A percentile compares a stretch with the other conserved stretches of the same genome.
These are phyloP conservation scores for Cnidoscolus chayamansa DNA, from an alignment of 441 rosid species.

Conservation along the genomic window DNA sequence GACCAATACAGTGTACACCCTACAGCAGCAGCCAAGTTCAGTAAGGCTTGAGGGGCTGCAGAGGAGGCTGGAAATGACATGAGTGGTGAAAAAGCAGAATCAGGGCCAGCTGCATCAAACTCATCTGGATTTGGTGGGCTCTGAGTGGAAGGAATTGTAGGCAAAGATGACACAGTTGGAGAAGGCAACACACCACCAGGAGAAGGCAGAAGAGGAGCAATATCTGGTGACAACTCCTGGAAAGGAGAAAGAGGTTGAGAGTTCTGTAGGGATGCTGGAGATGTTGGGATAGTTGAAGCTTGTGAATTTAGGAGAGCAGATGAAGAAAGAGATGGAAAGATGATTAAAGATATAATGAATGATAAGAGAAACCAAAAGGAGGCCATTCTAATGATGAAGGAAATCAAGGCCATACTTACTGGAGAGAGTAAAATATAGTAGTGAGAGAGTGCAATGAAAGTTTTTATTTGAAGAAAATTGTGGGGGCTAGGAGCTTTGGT, in stretches of 20 bases:
- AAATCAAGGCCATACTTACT: constrained; percentile 44
- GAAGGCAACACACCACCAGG: constrained; percentile 44
- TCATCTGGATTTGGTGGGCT: constrained; percentile 64
- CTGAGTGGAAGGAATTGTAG: constrained; percentile 71
- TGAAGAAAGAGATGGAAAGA: constrained; percentile 33
- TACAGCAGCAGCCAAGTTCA: constrained; percentile 18
- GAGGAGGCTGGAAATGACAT: constrained; percentile 46
- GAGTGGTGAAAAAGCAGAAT: constrained; percentile 46
- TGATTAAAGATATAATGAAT: constrained; percentile 33
- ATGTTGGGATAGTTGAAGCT: constrained; percentile 31
- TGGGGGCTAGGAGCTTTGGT: constrained; percentile 16
- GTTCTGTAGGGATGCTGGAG: constrained; percentile 31
- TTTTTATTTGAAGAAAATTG: constrained; percentile 1
- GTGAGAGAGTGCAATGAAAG: constrained; percentile 1
- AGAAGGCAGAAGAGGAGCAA: constrained; percentile 76
- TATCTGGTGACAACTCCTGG: constrained; percentile 66
- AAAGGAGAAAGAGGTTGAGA: constrained; percentile 33
- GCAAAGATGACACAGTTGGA: constrained; percentile 48
- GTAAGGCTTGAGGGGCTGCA: constrained; percentile 23
- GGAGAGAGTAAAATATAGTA: constrained; percentile 25
- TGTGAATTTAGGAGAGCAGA: constrained; percentile 32
- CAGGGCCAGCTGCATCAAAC: constrained; percentile 34
- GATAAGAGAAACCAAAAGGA: constrained; percentile 40
- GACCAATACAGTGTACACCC: constrained; percentile 29
- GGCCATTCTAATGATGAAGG: constrained; percentile 68